phyloP scores from a whole-genome alignment of 2,329 filamentous ascomycete genomes.

The Penicillium italicum region DNA sequence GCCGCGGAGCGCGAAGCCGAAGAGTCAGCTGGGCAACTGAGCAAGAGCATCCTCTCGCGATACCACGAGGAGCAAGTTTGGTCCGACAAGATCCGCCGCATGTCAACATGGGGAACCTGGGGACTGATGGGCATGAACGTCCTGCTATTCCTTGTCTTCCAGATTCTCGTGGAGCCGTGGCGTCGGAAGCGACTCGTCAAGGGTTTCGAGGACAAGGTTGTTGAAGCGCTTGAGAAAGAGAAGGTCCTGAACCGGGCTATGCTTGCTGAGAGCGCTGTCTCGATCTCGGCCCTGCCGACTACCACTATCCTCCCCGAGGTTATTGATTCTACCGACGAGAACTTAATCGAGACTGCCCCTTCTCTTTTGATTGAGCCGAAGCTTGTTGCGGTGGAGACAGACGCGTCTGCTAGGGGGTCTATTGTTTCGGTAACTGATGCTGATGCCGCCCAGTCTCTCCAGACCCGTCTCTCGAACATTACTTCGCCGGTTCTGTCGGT shows the following conservation, averaged over 20 bases:
- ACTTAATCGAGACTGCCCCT: not conserved
- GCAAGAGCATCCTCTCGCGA: conserved; percentile 76
- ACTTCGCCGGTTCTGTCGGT: conserved; percentile 28
- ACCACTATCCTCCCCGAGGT: conserved; percentile 6
- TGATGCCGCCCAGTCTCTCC: conserved; percentile 13
- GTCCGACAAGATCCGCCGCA: conserved; percentile 93
- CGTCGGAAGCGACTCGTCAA: conserved; percentile 73
- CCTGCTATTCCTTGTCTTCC: conserved; percentile 76
- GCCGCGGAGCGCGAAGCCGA: conserved; percentile 77
- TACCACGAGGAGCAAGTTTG: conserved; percentile 99
- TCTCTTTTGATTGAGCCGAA: not conserved
- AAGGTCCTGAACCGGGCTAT: conserved; percentile 37
- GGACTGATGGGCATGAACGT: conserved; percentile 97
- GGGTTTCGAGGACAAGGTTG: conserved; percentile 76
- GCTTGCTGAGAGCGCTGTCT: conserved; percentile 3
- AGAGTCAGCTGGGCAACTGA: conserved; percentile 69
- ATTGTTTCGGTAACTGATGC: conserved; percentile 1
- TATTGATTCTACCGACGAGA: conserved; percentile 10
- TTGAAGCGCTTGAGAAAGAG: conserved; percentile 66
- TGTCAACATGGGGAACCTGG: conserved; percentile 98
- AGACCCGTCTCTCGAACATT: conserved; percentile 24
- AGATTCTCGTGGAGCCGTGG: conserved; percentile 93
- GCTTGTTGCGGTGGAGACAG: not conserved
- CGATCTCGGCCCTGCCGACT: conserved; percentile 4
- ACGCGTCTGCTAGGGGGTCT: not conserved